Evolutionary conservation across 2,329 filamentous ascomycete species (phyloP), one percentile per base, ranked within the genome.

Genomic region (Allantophomopsis cytisporea): DNA sequence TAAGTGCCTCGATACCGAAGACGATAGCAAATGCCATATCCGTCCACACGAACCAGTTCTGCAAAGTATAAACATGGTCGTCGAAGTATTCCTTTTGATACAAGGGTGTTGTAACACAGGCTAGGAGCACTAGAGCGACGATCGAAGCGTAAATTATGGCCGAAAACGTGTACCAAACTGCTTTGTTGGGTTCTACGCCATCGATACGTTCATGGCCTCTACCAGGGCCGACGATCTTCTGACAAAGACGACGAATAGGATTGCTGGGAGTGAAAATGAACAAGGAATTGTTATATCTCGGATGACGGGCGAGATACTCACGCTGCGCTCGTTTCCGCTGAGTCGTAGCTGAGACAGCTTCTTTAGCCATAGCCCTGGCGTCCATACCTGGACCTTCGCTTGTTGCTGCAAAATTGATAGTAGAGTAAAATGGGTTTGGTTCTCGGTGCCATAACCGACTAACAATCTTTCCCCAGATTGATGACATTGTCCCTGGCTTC

Each of bases 61-160:
- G 69, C 35, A 73, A 64, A 42, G 67, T 76, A 53, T 76, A 76
- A 1, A 60, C 54, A 42, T 69, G 60, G 34, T 76, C 64, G 39
- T 73, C 58, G 50, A 88, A 89, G 54, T 95, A 93, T 49, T 87
- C 71, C 55, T 83, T 86, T 56, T 98, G 91, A 55, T 93, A 98
- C 13, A 98, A 65, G 1, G 91, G 91, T 2, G 91, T 98, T 1
- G 88, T 94, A 38, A 96, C 70, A 54, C 89, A 98, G 21, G 91
- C 91, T 38, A 98, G 71, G 35, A 95, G 62, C n/a, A 98, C 91
- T 93, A 98, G 98, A 38, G 86, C 84, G 33, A 96, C 84, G 45
- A 98, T 95, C 12, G 85, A 83, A 17, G 82, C 78, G 57, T 98
- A 98, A 40, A 96, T 84, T 51, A 98, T 83, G 3, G 86, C 85